Evolutionary conservation across 1,284 basidiomycete genomes (phyloP).

Genomic region (Ganoderma resinaceum): DNA sequence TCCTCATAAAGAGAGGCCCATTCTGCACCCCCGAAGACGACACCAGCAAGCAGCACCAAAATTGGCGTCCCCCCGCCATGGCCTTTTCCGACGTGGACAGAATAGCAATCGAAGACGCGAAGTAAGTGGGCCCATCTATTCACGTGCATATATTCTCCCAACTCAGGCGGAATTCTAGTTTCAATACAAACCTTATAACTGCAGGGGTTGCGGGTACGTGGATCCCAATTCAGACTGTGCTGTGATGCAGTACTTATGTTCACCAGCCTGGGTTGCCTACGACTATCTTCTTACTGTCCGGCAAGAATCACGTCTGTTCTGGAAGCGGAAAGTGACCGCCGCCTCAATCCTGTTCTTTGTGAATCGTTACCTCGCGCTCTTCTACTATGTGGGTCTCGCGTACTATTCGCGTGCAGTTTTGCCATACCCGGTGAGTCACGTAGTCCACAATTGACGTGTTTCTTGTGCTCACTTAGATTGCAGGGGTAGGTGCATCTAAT

Average conservation of each 20-base stretch:
- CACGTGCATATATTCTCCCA: neutral
- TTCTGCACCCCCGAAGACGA: neutral
- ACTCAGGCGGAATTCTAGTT: neutral
- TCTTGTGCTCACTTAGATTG: no score
- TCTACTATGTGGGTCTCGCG: neutral
- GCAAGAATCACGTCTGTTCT: conserved; percentile 15
- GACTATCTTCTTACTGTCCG: conserved; percentile 16
- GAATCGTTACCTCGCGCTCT: conserved; percentile 5
- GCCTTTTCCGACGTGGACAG: neutral
- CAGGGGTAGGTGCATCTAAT: neutral
- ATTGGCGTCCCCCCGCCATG: neutral
- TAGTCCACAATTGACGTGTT: no score
- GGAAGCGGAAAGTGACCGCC: conserved; percentile 6
- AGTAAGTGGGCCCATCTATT: neutral
- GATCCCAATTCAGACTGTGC: neutral
- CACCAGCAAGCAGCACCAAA: neutral
- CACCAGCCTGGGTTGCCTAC: conserved; percentile 8
- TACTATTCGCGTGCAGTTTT: neutral
- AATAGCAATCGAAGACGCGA: neutral
- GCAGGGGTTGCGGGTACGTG: neutral
- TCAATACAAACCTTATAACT: neutral
- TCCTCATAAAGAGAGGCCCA: no score
- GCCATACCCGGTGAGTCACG: neutral
- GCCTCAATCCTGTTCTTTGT: conserved; percentile 10
- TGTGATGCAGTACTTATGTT: neutral